Evolutionary conservation across 345 rosid genomes (phyloP).

Genomic region (Ceriops tagal): DNA sequence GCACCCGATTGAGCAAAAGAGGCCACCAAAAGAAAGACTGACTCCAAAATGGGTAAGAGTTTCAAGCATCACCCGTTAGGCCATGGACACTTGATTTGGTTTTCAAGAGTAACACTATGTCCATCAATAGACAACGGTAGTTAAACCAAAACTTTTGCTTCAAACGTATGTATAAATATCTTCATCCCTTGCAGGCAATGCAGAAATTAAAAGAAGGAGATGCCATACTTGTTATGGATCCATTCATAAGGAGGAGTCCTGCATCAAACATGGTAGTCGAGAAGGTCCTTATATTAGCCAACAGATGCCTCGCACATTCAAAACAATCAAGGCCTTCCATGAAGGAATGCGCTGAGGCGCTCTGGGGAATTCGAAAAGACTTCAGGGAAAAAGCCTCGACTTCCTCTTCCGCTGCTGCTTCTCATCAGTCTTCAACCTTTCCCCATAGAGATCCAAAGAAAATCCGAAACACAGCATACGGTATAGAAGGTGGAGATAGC

Average conservation of each 20-base stretch:
- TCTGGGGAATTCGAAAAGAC: constrained; percentile 73
- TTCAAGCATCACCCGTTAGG: neutral
- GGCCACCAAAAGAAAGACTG: constrained; percentile 43
- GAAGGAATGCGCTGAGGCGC: constrained; percentile 61
- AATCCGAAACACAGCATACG: constrained; percentile 34
- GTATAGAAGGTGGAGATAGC: constrained; percentile 41
- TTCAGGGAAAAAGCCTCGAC: constrained; percentile 37
- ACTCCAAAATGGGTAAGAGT: constrained; percentile 67
- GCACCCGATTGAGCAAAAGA: constrained; percentile 60
- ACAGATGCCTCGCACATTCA: constrained; percentile 46
- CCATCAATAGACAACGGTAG: neutral
- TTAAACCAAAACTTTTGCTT: neutral
- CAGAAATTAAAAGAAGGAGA: constrained; percentile 57
- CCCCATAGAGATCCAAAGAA: constrained; percentile 33
- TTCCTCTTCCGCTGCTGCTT: constrained; percentile 36
- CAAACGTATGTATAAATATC: neutral
- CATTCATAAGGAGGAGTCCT: constrained; percentile 57
- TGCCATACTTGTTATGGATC: constrained; percentile 69
- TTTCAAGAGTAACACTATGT: neutral
- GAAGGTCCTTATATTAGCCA: constrained; percentile 63
- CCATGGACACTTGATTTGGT: neutral
- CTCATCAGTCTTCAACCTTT: constrained; percentile 43
- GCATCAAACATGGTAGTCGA: constrained; percentile 55
- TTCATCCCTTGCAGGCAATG: constrained; percentile 54
- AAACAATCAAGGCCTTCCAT: constrained; percentile 71